Evolutionary conservation across 192 early-diverging fungal species (phyloP).

Genomic region (Paraglomus brasilianum): DNA sequence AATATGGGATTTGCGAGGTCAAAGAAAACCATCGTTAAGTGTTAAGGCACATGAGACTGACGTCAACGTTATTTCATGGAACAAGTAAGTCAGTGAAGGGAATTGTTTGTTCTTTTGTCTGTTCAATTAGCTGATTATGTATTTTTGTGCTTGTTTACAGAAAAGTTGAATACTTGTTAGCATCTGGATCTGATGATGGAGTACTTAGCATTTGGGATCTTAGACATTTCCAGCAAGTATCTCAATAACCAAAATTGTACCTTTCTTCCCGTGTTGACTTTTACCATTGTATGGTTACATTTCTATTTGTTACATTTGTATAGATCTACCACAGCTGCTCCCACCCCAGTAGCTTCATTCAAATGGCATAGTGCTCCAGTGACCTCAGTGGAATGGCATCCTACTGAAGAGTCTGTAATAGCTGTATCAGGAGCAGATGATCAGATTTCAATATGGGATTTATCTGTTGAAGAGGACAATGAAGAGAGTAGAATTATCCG

Average conservation of each 20-base stretch:
- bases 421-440: slow-evolving; percentile 92
- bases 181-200: slow-evolving; percentile 91
- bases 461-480: slow-evolving; percentile 93
- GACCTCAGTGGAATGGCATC: slow-evolving; percentile 97
- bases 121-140: neutral
- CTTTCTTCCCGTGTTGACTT: too few species aligned
- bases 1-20: slow-evolving; percentile 91
- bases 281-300: too few species aligned
- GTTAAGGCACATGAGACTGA: slow-evolving; percentile 84
- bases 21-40: slow-evolving; percentile 72
- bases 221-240: slow-evolving; percentile 53
- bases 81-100: slow-evolving; percentile 51
- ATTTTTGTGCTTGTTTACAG: slow-evolving; percentile 19
- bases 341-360: slow-evolving; percentile 86
- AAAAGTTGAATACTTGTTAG: slow-evolving; percentile 82
- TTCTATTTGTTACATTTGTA: too few species aligned
- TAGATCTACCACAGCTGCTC: too few species aligned
- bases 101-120: slow-evolving; percentile 2
- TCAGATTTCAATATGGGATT: slow-evolving; percentile 96
- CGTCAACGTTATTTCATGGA: slow-evolving; percentile 98
- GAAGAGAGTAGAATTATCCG: slow-evolving; percentile 74
- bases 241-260: too few species aligned
- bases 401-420: slow-evolving; percentile 86
- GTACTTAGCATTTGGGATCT: slow-evolving; percentile 97
- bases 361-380: slow-evolving; percentile 91